Evolutionary conservation across 805 yeast species (phyloP).

Genomic region (Kuraishia capsulata): DNA sequence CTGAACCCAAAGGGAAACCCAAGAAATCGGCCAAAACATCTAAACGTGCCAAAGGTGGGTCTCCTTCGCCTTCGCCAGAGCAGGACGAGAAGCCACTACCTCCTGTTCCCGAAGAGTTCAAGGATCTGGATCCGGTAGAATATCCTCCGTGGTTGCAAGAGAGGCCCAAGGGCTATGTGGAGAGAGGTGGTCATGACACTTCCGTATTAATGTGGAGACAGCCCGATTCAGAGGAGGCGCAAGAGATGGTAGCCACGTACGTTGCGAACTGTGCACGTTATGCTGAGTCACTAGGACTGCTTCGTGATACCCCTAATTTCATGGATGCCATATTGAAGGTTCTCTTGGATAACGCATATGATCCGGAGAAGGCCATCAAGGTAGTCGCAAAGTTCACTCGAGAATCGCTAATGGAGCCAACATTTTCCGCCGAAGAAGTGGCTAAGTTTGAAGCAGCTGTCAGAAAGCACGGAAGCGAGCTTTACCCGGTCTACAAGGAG

Average conservation of each 20-base stretch:
- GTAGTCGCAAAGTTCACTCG: constrained; percentile 41
- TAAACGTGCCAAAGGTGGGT: constrained; percentile 7
- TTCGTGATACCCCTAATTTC: constrained; percentile 70
- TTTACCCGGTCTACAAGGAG: constrained; percentile 60
- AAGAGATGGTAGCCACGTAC: constrained; percentile 39
- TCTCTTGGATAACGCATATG: constrained; percentile 42
- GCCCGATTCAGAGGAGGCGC: constrained; percentile 20
- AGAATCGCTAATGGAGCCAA: constrained; percentile 64
- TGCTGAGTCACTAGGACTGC: constrained; percentile 46
- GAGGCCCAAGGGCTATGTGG: constrained; percentile 71
- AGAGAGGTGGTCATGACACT: constrained; percentile 72
- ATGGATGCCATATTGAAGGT: constrained; percentile 61
- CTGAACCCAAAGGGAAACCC: constrained; percentile 11
- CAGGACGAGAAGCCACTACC: constrained; percentile 12
- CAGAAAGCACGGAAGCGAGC: constrained; percentile 62
- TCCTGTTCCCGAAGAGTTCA: constrained; percentile 36
- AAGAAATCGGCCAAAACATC: constrained; percentile 18
- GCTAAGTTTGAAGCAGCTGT: constrained; percentile 69
- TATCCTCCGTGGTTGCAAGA: constrained; percentile 74
- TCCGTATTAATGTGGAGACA: constrained; percentile 60
- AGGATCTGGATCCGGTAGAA: constrained; percentile 30
- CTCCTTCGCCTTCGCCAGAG: constrained; percentile 12
- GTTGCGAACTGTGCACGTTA: constrained; percentile 43
- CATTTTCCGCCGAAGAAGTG: constrained; percentile 56
- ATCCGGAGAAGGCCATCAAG: constrained; percentile 38